Conservation (phyloP, 2,329 filamentous ascomycete genomes). For the Coniochaeta sp. region DNA sequence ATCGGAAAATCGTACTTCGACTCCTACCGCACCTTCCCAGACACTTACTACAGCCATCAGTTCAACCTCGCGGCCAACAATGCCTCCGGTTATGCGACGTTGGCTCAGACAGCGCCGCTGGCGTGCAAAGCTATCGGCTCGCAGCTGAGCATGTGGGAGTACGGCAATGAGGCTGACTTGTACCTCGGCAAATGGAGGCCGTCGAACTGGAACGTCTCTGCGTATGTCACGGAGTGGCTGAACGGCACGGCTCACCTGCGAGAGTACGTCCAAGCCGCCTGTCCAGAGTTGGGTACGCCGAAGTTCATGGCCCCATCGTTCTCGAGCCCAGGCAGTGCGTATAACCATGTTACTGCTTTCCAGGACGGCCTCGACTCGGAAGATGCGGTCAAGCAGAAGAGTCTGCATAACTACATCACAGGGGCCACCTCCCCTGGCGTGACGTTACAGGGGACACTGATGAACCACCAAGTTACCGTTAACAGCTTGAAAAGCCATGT, state of each 20-base stretch:
- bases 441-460: slow-evolving; percentile 28
- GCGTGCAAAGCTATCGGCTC: slow-evolving; percentile 15
- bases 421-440: slow-evolving; percentile 26
- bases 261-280: neutral
- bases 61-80: slow-evolving; percentile 17
- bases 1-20: slow-evolving; percentile 18
- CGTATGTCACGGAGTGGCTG: slow-evolving; percentile 14
- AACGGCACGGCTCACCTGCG: slow-evolving; percentile 7
- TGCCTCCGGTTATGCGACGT: slow-evolving; percentile 14
- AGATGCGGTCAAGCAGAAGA: slow-evolving; percentile 15
- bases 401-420: slow-evolving; percentile 22
- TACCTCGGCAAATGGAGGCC: slow-evolving; percentile 12
- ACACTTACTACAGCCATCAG: slow-evolving; percentile 15
- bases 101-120: slow-evolving; percentile 14
- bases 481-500: slow-evolving; percentile 21
- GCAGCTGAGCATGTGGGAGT: slow-evolving; percentile 14
- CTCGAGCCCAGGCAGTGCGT: neutral
- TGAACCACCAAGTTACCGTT: slow-evolving; percentile 28
- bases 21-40: slow-evolving; percentile 15
- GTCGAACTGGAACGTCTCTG: slow-evolving; percentile 8
- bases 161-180: slow-evolving; percentile 18
- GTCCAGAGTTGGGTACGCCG: neutral
- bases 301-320: neutral
- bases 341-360: neutral
- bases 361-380: slow-evolving; percentile 6